Evolutionary conservation across 768 basidiomycete species (phyloP), one percentile per base, ranked within the genome.

Genomic region (Lactarius tabidus): DNA sequence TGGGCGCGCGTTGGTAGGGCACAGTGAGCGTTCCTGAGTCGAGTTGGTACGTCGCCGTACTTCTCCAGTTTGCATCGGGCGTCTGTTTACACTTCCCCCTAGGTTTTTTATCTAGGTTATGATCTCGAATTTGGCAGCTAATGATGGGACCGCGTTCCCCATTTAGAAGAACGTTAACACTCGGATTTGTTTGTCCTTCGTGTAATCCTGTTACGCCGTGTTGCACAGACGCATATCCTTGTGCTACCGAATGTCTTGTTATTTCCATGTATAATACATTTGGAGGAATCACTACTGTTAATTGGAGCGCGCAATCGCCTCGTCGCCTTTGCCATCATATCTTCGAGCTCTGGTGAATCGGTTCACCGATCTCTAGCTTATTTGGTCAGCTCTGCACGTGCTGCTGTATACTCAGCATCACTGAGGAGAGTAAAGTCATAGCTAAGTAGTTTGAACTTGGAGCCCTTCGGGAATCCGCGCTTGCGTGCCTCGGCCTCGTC

Each of bases 1-100:
- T 93, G 86, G 88, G 89, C 91, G 26, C 78, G 93, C 60, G 75
- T 92, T 55, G 92, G 92, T 0, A 85, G 81, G 7, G 60, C 78
- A 59, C 75, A 76, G 64, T 76, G 68, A 71, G 45, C n/a, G 6
- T 36, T 35, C 5, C 29, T 59, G 31, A 36, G 31, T 41, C 14
- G 6, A 41, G 26, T 56, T 43, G 8, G 53, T n/a, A 33, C 26
- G 12, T 39, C 31, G n/a, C 31, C 15, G 23, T 48, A 48, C 45
- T 33, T 8, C 10, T 10, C 20, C 7, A 15, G 12, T 55, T 39
- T 18, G 17, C 53, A 20, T 20, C 56, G 41, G 20, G 55, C 23
- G 26, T 29, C 23, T 10, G 5, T 29, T 23, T 15, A 23, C 56
- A 23, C 38, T n/a, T n/a, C n/a, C n/a, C n/a, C n/a, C n/a, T n/a